Percentiles rank a stretch among this genome's conserved stretches.
Evolutionary conservation across 257 asterid genomes (phyloP).

Genomic region (Primulina huaijiensis): DNA sequence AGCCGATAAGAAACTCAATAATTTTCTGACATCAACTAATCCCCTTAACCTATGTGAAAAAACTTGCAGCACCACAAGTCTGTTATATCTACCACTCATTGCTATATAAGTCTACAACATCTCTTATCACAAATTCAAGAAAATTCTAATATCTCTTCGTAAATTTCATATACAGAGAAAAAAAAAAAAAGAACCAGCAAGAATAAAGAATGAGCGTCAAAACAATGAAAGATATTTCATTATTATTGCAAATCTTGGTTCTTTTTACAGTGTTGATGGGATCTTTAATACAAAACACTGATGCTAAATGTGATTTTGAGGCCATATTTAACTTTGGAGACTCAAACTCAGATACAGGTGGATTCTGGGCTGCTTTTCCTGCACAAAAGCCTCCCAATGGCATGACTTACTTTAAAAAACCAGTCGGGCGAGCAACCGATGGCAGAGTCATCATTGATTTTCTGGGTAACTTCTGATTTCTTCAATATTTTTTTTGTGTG

Average conservation of each 20-base stretch:
- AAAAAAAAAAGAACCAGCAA: neutral
- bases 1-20: neutral
- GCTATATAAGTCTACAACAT: conserved; percentile 18
- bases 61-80: conserved; percentile 19
- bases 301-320: conserved; percentile 51
- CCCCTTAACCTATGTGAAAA: neutral
- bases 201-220: conserved; percentile 30
- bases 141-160: conserved; percentile 21
- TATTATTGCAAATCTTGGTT: conserved; percentile 22
- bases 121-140: conserved; percentile 11
- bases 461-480: conserved; percentile 44
- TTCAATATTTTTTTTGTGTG: neutral
- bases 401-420: conserved; percentile 73
- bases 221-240: conserved; percentile 17
- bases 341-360: conserved; percentile 78
- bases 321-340: conserved; percentile 81
- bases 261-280: conserved; percentile 30
- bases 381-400: conserved; percentile 58
- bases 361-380: conserved; percentile 81
- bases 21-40: neutral
- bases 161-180: neutral
- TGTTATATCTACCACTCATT: conserved; percentile 20
- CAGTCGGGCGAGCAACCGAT: conserved; percentile 78
- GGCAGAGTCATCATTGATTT: conserved; percentile 79
- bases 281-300: conserved; percentile 17